phyloP scores from a whole-genome alignment of 495 filamentous ascomycete species.

The Glonium stellatum region DNA sequence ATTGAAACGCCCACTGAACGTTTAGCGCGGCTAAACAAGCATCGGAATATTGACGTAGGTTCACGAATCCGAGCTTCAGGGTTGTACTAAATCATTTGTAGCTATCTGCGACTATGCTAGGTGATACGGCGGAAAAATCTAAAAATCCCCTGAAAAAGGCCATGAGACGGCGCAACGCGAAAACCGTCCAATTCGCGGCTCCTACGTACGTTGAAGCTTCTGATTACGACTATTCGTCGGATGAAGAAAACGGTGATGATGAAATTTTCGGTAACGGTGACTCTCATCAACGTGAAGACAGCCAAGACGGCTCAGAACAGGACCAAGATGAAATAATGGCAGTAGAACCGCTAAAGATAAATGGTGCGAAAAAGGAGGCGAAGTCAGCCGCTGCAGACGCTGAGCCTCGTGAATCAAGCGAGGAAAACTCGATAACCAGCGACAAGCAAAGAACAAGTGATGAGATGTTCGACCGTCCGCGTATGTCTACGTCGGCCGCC shows the following conservation, averaged over 20 bases:
- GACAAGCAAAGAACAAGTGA: slow-evolving; percentile 46
- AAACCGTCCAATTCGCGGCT: slow-evolving; percentile 79
- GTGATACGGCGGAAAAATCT: slow-evolving; percentile 80
- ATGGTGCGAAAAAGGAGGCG: slow-evolving; percentile 21
- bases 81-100: slow-evolving; percentile 30
- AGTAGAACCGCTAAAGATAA: slow-evolving; percentile 30
- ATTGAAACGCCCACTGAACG: slow-evolving; percentile 98
- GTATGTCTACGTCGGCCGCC: slow-evolving; percentile 25
- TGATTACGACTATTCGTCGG: slow-evolving; percentile 79
- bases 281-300: slow-evolving; percentile 32
- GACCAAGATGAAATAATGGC: slow-evolving; percentile 26
- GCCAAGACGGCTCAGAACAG: slow-evolving; percentile 17
- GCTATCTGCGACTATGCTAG: slow-evolving; percentile 90
- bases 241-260: slow-evolving; percentile 69
- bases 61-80: neutral
- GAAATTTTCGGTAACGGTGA: slow-evolving; percentile 41
- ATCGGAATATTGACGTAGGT: slow-evolving; percentile 92
- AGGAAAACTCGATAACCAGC: slow-evolving; percentile 7
- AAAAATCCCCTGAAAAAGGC: slow-evolving; percentile 86
- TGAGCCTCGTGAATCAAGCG: slow-evolving; percentile 15
- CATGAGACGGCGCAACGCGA: slow-evolving; percentile 78
- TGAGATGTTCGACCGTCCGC: slow-evolving; percentile 53
- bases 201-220: slow-evolving; percentile 88
- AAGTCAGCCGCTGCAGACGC: slow-evolving; percentile 11
- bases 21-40: slow-evolving; percentile 90